Base-by-base conservation (phyloP, 768 basidiomycete genomes). In the Mycena capillaripes region DNA sequence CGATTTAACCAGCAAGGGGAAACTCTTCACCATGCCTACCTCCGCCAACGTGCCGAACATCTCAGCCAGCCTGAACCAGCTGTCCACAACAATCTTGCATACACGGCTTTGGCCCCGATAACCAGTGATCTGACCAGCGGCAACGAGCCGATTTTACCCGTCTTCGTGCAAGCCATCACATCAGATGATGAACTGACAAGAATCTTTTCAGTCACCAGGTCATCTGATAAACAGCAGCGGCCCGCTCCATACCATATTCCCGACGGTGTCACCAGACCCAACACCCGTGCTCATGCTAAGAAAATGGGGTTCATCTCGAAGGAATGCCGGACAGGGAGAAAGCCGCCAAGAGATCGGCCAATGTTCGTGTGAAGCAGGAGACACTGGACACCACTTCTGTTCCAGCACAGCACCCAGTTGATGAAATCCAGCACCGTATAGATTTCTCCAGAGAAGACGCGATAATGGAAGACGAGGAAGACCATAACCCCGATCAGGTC, bases 1-100 rank as follows among this genome's bases (percentile, higher is more conserved):
- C 21, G 66, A 25, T 67, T 34, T 27, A 50, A 50, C 27, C 53
- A 67, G 30, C 66, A 67, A 36, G 56, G 56, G 17, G 66, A 67
- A 48, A 67, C 56, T 7, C 32, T 67, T 3, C 30, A 32, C 23
- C 19, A 23, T 27, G 66, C 56, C 21, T 67, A 67, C 32, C 53
- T 46, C 7, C 44, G 66, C 4, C 66, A 67, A 21, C 66, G 10
- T 16, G 27, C 27, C 3, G 29, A 30, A 8, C 52, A 53, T 14
- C 4, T 53, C 16, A 17, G 10, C 10, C 52, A 11, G 4, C 27
- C 52, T 53, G 55, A 29, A 2, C 42, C 42, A 6, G 42, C 42
- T 14, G 55, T 42, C 8, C 66, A 67, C 25, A 58, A 4, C 40
- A 67, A 67, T 36, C 66, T 67, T 10, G n/a, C 56, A 4, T 65